Evolutionary conservation across 345 rosid species (phyloP), one percentile per base, ranked within the genome.

Genomic region (Camelina hispida): DNA sequence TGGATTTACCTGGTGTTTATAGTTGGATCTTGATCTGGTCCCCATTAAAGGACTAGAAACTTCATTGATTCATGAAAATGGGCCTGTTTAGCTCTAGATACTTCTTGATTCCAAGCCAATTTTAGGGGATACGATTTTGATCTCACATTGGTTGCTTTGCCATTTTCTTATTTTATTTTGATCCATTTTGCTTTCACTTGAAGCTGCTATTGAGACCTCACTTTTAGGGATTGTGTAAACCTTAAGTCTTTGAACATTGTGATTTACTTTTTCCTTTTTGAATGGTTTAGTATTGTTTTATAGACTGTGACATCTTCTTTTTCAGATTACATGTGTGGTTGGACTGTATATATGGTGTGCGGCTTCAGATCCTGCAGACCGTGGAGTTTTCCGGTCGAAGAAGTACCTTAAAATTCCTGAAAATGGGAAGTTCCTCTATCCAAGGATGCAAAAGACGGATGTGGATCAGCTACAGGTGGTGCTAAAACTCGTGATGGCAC

Each of bases 351-450:
- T 89, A 62, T 91, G 93, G 96, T 89, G 91, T 75, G 96, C 95
- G 8, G 93, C 91, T 10, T 85, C 97, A n/a, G 93, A 91, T 84
- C 97, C 91, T 72, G 96, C 91, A n/a, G 96, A 89, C 66, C 78
- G 83, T 5, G 96, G 93, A 71, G 93, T 89, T 70, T 89, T 88
- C 56, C 83, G 78, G 74, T 91, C 93, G 12, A 89, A 88, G 73
- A 91, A 95, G 82, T 90, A 92, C 78, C 84, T 95, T 55, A 83
- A 86, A 16, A 71, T 87, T 79, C 87, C 83, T 23, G 86, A 84
- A 55, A 74, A 75, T 59, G 85, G 65, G 44, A 90, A 95, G 59
- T 55, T 57, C 62, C 77, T 73, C 81, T 55, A 9, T 77, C 73
- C 65, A 86, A 87, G 68, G 87, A 75, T 64, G 50, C 84, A 46